Conservation (phyloP, 352 stramenopile genomes). For the Phytophthora palmivora region DNA sequence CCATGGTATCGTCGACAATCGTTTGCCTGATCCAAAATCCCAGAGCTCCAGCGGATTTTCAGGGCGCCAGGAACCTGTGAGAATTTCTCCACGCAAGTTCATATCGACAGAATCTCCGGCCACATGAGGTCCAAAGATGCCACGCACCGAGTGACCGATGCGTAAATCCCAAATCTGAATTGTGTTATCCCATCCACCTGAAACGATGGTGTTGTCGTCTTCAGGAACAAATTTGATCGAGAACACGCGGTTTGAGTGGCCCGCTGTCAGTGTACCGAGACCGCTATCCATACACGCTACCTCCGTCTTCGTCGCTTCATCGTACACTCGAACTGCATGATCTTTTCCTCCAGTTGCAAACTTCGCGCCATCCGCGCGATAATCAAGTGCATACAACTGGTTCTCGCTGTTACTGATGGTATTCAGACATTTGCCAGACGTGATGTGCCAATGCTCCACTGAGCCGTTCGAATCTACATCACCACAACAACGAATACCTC, state of each 20-base stretch:
- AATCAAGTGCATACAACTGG: constrained; percentile 92
- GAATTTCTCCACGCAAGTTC: constrained; percentile 75
- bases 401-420: constrained; percentile 90
- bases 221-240: constrained; percentile 89
- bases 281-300: constrained; percentile 75
- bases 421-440: constrained; percentile 92
- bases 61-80: constrained; percentile 92
- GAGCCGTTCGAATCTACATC: constrained; percentile 85
- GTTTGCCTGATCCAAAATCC: constrained; percentile 89
- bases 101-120: constrained; percentile 82
- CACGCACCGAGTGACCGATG: constrained; percentile 84
- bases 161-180: constrained; percentile 93
- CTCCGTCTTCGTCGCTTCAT: constrained; percentile 89
- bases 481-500: too few relatives aligned
- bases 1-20: constrained; percentile 82
- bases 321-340: constrained; percentile 85
- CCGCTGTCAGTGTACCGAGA: constrained; percentile 67
- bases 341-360: constrained; percentile 93
- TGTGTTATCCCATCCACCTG: constrained; percentile 94
- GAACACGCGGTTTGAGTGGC: constrained; percentile 94
- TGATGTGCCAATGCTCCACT: constrained; percentile 94
- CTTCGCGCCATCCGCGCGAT: constrained; percentile 80
- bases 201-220: constrained; percentile 85
- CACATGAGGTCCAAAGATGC: constrained; percentile 93
- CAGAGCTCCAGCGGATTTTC: constrained; percentile 92